Conservation (phyloP, 2,329 filamentous ascomycete genomes). For the Aspergillus sp. region DNA sequence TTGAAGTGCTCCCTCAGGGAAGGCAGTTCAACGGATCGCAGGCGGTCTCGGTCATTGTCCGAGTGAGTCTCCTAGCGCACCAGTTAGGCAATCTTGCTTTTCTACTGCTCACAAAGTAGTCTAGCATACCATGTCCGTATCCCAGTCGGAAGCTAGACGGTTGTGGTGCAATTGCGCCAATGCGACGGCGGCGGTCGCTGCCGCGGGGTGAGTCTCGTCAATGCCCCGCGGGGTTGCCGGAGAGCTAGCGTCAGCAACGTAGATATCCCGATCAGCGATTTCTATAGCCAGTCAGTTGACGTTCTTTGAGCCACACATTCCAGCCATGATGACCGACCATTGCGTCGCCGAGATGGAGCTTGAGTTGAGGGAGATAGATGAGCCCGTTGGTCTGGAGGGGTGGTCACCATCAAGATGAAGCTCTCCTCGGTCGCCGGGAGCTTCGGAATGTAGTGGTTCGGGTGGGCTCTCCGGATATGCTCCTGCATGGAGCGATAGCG, state of each 20-base stretch:
- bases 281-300: conserved; percentile 43
- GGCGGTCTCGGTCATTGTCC: conserved; percentile 67
- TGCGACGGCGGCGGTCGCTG: conserved; percentile 79
- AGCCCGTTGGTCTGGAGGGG: conserved; percentile 73
- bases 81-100: conserved; percentile 19
- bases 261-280: conserved; percentile 65
- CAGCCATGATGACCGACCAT: conserved; percentile 36
- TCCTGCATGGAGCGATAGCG: conserved; percentile 98
- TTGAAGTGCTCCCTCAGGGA: conserved; percentile 69
- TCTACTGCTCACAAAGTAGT: conserved; percentile 32
- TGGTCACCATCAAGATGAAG: conserved; percentile 94
- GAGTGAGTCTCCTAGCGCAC: conserved; percentile 67
- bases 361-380: conserved; percentile 52
- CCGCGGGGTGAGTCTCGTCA: conserved; percentile 69
- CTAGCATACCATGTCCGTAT: conserved; percentile 70
- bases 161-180: conserved; percentile 82
- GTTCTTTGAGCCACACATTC: not conserved
- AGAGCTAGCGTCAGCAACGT: conserved; percentile 67
- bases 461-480: conserved; percentile 95
- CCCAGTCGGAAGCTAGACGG: conserved; percentile 74
- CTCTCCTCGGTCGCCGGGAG: conserved; percentile 97
- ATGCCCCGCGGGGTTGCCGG: conserved; percentile 68
- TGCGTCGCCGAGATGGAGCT: conserved; percentile 36
- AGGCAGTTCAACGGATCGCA: conserved; percentile 69
- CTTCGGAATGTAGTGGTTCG: conserved; percentile 96